phyloP scores from a whole-genome alignment of 495 filamentous ascomycete species.

The Hyaloscypha bicolor region DNA sequence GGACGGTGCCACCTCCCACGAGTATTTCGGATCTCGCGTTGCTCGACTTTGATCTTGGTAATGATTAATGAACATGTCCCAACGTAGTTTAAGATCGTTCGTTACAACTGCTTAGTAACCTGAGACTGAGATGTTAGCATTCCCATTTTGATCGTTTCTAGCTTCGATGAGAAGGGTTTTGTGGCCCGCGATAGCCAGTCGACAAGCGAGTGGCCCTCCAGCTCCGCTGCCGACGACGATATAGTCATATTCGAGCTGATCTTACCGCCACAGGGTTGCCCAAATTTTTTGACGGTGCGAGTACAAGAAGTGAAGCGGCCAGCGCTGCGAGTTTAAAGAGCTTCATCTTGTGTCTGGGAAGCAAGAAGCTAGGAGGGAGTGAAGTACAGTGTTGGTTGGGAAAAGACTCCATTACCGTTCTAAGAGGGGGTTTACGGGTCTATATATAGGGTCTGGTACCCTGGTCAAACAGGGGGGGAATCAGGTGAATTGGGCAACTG shows the following conservation, averaged over 20 bases:
- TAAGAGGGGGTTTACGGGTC: too few species aligned
- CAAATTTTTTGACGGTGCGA: background rate
- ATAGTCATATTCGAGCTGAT: conserved; percentile 55
- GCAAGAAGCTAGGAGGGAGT: too few species aligned
- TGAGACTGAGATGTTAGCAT: conserved; percentile 37
- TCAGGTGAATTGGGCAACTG: too few species aligned
- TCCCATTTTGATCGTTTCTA: conserved; percentile 54
- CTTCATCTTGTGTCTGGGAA: too few species aligned
- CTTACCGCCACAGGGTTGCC: background rate
- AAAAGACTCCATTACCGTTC: too few species aligned
- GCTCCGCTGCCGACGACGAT: conserved; percentile 67
- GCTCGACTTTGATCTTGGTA: conserved; percentile 44
- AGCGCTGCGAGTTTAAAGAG: background rate
- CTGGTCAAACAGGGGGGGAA: too few species aligned
- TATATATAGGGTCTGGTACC: too few species aligned
- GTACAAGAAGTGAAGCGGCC: background rate
- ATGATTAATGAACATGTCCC: conserved; percentile 54
- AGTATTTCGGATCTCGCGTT: conserved; percentile 46
- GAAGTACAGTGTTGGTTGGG: too few species aligned
- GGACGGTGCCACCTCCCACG: conserved; percentile 43
- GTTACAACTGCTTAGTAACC: conserved; percentile 41
- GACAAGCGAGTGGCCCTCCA: conserved; percentile 63
- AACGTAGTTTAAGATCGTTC: conserved; percentile 42
- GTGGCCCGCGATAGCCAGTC: conserved; percentile 62
- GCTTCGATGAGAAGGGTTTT: conserved; percentile 65